phyloP scores from a whole-genome alignment of 352 stramenopile species.

The Pythium volutum region DNA sequence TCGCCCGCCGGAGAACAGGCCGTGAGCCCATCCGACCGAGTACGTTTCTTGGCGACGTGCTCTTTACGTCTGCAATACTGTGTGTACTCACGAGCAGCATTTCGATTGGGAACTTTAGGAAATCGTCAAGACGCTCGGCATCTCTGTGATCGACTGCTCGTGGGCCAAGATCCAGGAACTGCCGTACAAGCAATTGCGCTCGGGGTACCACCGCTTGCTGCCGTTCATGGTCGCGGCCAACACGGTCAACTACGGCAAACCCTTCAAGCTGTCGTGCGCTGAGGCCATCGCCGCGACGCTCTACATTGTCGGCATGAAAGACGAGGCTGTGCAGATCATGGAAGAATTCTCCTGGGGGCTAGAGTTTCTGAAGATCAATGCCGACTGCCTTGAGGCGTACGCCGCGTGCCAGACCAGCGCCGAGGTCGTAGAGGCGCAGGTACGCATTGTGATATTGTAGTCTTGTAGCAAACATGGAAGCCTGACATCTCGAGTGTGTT shows the following conservation, averaged over 20 bases:
- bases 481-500: constrained; percentile 9
- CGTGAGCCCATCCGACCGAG: constrained; percentile 88
- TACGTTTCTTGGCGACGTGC: constrained; percentile 15
- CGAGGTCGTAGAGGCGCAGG: constrained; percentile 76
- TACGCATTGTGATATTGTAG: background rate
- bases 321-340: constrained; percentile 89
- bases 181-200: constrained; percentile 93
- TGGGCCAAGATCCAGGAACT: constrained; percentile 96
- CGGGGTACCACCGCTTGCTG: constrained; percentile 93
- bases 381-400: constrained; percentile 90
- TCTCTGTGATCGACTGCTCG: constrained; percentile 98
- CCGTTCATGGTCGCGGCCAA: constrained; percentile 98
- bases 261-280: constrained; percentile 95
- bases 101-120: constrained; percentile 35
- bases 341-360: constrained; percentile 92
- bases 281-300: constrained; percentile 97
- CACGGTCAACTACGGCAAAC: constrained; percentile 98
- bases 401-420: constrained; percentile 62
- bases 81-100: background rate
- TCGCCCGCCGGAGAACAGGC: constrained; percentile 88
- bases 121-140: constrained; percentile 79
- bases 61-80: background rate
- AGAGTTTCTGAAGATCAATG: constrained; percentile 95
- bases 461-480: background rate
- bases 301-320: constrained; percentile 94